Conservation (phyloP, 1,284 basidiomycete genomes). For the Earliella scabrosa region DNA sequence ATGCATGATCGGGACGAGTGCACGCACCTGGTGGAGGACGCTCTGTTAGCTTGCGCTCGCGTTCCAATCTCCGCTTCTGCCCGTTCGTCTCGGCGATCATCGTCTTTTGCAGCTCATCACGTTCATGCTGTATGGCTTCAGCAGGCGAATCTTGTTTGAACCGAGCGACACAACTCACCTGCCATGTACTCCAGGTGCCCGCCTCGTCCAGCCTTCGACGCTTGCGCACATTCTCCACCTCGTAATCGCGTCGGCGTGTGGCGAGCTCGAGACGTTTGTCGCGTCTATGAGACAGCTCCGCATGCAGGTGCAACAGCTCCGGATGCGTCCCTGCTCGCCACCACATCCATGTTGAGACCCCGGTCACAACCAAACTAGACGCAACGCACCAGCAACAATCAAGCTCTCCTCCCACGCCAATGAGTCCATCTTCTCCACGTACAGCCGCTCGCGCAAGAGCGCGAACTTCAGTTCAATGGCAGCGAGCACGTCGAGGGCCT, state of each 20-base stretch:
- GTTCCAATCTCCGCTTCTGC: slow-evolving; percentile 79
- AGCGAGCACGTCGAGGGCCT: slow-evolving; percentile 78
- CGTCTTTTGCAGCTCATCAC: slow-evolving; percentile 77
- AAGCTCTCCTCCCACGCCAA: slow-evolving; percentile 78
- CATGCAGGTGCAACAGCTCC: slow-evolving; percentile 79
- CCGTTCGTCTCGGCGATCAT: slow-evolving; percentile 86
- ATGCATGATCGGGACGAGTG: background rate
- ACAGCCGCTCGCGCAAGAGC: slow-evolving; percentile 70
- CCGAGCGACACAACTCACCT: too few species aligned
- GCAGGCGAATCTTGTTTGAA: too few species aligned
- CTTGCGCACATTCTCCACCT: slow-evolving; percentile 58
- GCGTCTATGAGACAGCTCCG: slow-evolving; percentile 71
- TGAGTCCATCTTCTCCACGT: slow-evolving; percentile 83
- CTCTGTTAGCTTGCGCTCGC: slow-evolving; percentile 77
- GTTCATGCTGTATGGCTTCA: slow-evolving; percentile 49
- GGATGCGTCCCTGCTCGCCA: slow-evolving; percentile 70
- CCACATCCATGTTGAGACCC: slow-evolving; percentile 2
- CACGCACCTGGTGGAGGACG: slow-evolving; percentile 69
- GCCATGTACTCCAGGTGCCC: slow-evolving; percentile 79
- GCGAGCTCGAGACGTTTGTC: slow-evolving; percentile 78
- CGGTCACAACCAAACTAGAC: slow-evolving; percentile 12
- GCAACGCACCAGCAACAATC: slow-evolving; percentile 60
- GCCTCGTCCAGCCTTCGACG: slow-evolving; percentile 64
- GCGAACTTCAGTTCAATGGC: slow-evolving; percentile 82
- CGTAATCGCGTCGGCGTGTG: slow-evolving; percentile 67